Percentiles rank a stretch among this genome's conserved stretches.
Conservation (phyloP, 75 land plant species). For the Azolla pinnata region DNA sequence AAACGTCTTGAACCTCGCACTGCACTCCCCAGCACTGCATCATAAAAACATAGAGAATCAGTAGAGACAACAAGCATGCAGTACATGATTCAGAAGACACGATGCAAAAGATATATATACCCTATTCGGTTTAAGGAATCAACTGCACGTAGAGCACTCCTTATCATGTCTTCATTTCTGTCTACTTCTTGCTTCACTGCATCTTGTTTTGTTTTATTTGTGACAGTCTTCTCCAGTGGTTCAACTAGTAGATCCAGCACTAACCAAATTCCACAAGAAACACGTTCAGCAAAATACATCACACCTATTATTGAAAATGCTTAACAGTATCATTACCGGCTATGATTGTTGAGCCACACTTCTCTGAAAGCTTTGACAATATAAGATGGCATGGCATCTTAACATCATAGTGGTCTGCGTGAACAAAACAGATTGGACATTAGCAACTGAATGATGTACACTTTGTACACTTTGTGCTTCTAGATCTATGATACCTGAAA, state of each 20-base stretch:
- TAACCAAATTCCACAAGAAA: conserved; percentile 13
- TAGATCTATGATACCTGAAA: too few species aligned
- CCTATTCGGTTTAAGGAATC: conserved; percentile 86
- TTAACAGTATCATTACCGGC: conserved; percentile 79
- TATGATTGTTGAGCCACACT: conserved; percentile 84
- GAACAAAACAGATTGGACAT: too few species aligned
- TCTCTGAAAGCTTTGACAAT: conserved; percentile 84
- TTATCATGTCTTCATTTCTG: conserved; percentile 97
- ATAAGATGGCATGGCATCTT: conserved; percentile 99
- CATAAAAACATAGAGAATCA: background rate
- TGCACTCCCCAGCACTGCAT: conserved; percentile 79
- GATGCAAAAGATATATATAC: conserved; percentile 20
- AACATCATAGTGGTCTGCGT: conserved; percentile 98
- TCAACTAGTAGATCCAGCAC: conserved; percentile 89
- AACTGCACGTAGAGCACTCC: conserved; percentile 91
- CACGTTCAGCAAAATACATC: too few species aligned
- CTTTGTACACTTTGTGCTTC: too few species aligned
- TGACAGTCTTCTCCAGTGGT: conserved; percentile 86
- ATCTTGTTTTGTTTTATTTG: conserved; percentile 82
- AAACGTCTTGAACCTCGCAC: conserved; percentile 69
- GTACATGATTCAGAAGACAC: background rate
- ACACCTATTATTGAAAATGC: too few species aligned
- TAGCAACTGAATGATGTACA: too few species aligned
- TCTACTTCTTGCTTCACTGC: conserved; percentile 99
- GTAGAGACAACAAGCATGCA: background rate